Percentiles rank a stretch among this genome's conserved stretches.
These are phyloP conservation scores for Fonsecaea nubica DNA, from an alignment of 2,329 filamentous ascomycete genomes.

Conservation along the genomic window DNA sequence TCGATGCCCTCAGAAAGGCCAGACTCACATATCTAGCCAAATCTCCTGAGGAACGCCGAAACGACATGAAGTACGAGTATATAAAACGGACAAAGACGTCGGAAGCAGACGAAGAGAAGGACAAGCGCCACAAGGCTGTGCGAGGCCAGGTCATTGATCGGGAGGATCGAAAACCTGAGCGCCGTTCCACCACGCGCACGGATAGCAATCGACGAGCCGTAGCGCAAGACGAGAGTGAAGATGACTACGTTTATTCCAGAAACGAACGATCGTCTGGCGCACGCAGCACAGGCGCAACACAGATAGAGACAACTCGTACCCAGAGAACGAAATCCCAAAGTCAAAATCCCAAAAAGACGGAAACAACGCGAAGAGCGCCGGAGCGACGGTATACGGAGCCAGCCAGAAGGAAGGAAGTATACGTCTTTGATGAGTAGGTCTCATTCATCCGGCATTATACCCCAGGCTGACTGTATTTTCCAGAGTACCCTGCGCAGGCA, in stretches of 20 bases:
- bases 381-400: constrained; percentile 36
- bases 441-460: neutral
- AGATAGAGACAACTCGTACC: neutral
- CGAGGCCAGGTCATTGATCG: constrained; percentile 4
- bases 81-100: constrained; percentile 28
- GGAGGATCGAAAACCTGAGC: constrained; percentile 5
- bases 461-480: constrained; percentile 4
- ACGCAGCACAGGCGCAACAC: neutral
- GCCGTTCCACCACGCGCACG: constrained; percentile 20
- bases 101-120: constrained; percentile 23
- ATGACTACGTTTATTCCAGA: constrained; percentile 32
- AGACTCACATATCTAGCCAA: constrained; percentile 38
- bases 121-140: constrained; percentile 17
- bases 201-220: constrained; percentile 8
- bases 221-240: constrained; percentile 25
- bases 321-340: constrained; percentile 12
- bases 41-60: constrained; percentile 32
- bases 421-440: constrained; percentile 20
- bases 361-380: constrained; percentile 12
- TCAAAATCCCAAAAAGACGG: constrained; percentile 11
- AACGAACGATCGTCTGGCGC: neutral
- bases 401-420: constrained; percentile 8
- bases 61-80: constrained; percentile 41
- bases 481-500: constrained; percentile 6
- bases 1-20: constrained; percentile 38